A percentile compares a stretch with the other conserved stretches of the same genome.
These are phyloP conservation scores for Boletus sp. DNA, from an alignment of 768 basidiomycete species.

Conservation along the genomic window DNA sequence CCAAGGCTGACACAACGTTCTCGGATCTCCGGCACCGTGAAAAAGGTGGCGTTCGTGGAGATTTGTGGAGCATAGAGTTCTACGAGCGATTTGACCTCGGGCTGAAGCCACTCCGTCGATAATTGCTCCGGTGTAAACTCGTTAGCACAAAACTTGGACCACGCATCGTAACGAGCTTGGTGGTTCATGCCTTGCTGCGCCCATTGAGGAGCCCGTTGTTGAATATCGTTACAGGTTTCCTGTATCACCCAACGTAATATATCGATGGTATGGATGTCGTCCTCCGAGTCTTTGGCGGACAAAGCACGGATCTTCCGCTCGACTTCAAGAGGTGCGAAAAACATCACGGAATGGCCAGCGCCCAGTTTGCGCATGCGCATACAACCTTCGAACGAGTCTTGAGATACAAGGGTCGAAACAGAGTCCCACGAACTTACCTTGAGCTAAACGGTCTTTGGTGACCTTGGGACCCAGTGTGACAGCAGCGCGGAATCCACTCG, in stretches of 20 bases:
- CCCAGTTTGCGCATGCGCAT: slow-evolving; percentile 52
- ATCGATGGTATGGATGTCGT: slow-evolving; percentile 25
- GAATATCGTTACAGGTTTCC: slow-evolving; percentile 41
- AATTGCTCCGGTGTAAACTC: background rate
- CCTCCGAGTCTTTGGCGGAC: slow-evolving; percentile 7
- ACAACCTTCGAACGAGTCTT: slow-evolving; percentile 31
- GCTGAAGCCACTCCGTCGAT: slow-evolving; percentile 36
- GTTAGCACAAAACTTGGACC: slow-evolving; percentile 12
- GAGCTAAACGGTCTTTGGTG: slow-evolving; percentile 49
- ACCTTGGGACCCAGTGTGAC: slow-evolving; percentile 42
- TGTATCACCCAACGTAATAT: slow-evolving; percentile 45
- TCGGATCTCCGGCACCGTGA: slow-evolving; percentile 17
- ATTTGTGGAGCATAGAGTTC: slow-evolving; percentile 29
- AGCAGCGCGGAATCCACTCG: slow-evolving; percentile 25
- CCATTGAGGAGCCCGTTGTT: slow-evolving; percentile 40
- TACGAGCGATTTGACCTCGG: slow-evolving; percentile 36
- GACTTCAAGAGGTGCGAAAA: slow-evolving; percentile 43
- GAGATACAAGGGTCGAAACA: background rate
- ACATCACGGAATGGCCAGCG: slow-evolving; percentile 41
- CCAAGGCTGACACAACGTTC: slow-evolving; percentile 31
- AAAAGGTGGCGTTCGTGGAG: slow-evolving; percentile 2
- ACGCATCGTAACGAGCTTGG: slow-evolving; percentile 22
- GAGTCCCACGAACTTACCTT: slow-evolving; percentile 25
- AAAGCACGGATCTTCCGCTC: slow-evolving; percentile 33
- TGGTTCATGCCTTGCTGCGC: slow-evolving; percentile 40